Evolutionary conservation across 2,329 filamentous ascomycete species (phyloP).

Genomic region (Reticulascus tulasneorum): DNA sequence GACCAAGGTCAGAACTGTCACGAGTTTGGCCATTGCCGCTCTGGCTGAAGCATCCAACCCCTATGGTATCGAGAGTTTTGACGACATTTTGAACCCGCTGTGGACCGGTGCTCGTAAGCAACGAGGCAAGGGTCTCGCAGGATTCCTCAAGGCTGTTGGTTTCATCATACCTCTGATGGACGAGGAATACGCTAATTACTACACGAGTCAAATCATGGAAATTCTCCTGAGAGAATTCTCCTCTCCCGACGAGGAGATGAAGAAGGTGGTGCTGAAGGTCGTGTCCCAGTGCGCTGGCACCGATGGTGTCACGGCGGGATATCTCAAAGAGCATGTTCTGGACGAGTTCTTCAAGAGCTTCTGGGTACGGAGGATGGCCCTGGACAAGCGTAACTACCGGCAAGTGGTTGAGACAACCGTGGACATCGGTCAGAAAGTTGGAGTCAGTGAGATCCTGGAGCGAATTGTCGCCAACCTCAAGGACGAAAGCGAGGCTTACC

Average conservation of each 20-base stretch:
- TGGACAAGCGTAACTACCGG: slow-evolving; percentile 96
- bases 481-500: slow-evolving; percentile 95
- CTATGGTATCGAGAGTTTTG: slow-evolving; percentile 98
- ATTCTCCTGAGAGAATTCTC: slow-evolving; percentile 94
- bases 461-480: slow-evolving; percentile 93
- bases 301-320: slow-evolving; percentile 89
- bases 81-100: slow-evolving; percentile 92
- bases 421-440: slow-evolving; percentile 96
- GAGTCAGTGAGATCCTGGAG: slow-evolving; percentile 90
- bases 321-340: slow-evolving; percentile 91
- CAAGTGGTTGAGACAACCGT: slow-evolving; percentile 98
- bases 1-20: slow-evolving; percentile 95
- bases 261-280: slow-evolving; percentile 97
- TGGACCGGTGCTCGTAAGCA: slow-evolving; percentile 97
- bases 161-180: slow-evolving; percentile 99
- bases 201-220: slow-evolving; percentile 98
- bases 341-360: slow-evolving; percentile 98
- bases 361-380: slow-evolving; percentile 94
- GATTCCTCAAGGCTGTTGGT: slow-evolving; percentile 94
- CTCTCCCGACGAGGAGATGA: slow-evolving; percentile 98
- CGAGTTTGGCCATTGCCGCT: slow-evolving; percentile 89
- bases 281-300: slow-evolving; percentile 93
- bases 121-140: slow-evolving; percentile 90
- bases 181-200: slow-evolving; percentile 99
- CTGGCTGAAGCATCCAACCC: slow-evolving; percentile 94